Percentiles rank a stretch among this genome's conserved stretches.
Conservation (phyloP, 1,284 basidiomycete species). For the Ceratobasidium theobromae region DNA sequence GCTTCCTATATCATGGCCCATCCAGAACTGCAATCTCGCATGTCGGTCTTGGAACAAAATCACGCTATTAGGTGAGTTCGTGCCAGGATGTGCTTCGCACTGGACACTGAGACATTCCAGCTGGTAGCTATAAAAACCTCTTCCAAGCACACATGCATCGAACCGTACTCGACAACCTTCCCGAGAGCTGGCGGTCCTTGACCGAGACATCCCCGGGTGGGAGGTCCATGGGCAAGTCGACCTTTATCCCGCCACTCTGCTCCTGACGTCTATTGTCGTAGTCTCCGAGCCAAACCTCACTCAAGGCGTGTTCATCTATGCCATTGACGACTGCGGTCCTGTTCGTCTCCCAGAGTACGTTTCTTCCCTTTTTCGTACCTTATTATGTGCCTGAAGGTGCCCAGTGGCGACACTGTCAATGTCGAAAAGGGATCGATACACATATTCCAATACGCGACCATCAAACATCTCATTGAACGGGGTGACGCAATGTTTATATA, state of each 20-base stretch:
- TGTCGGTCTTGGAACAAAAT: slow-evolving; percentile 77
- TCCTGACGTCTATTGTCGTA: slow-evolving; percentile 41
- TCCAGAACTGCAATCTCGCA: slow-evolving; percentile 64
- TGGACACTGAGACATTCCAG: background rate
- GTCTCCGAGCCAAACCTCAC: slow-evolving; percentile 74
- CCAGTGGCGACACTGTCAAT: slow-evolving; percentile 60
- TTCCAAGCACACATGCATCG: slow-evolving; percentile 6
- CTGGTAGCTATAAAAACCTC: slow-evolving; percentile 12
- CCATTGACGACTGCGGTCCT: slow-evolving; percentile 66
- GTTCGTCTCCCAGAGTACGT: slow-evolving; percentile 72
- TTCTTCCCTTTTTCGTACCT: background rate
- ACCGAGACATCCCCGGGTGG: slow-evolving; percentile 65
- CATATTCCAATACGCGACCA: slow-evolving; percentile 64
- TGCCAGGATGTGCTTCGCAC: background rate
- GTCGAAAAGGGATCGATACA: slow-evolving; percentile 72
- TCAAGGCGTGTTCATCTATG: slow-evolving; percentile 77
- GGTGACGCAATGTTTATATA: slow-evolving; percentile 74
- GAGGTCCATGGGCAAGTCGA: slow-evolving; percentile 70
- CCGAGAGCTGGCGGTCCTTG: slow-evolving; percentile 67
- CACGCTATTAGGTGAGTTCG: slow-evolving; percentile 66
- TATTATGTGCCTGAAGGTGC: background rate
- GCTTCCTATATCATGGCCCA: slow-evolving; percentile 72
- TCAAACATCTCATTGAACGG: slow-evolving; percentile 66
- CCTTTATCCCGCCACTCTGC: slow-evolving; percentile 10
- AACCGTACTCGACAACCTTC: slow-evolving; percentile 62